Percentiles rank a stretch among this genome's conserved stretches.
Evolutionary conservation across 2,329 filamentous ascomycete species (phyloP).

Genomic region (Corinectria fuckeliana): DNA sequence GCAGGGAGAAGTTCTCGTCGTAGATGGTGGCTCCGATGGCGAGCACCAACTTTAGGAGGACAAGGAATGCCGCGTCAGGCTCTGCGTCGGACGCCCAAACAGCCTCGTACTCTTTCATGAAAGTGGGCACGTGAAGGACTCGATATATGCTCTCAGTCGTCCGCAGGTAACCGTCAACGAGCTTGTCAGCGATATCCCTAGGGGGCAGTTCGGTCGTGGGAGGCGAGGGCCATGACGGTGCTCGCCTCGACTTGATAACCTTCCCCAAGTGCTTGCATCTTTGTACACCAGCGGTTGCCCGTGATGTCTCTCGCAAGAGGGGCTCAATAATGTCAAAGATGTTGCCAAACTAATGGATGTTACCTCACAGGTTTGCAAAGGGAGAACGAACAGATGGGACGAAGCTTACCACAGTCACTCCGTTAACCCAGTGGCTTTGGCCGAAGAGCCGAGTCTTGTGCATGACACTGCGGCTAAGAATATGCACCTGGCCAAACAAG

Average conservation of each 20-base stretch:
- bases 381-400: too few species aligned
- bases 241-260: slow-evolving; percentile 56
- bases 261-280: slow-evolving; percentile 61
- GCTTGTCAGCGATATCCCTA: slow-evolving; percentile 50
- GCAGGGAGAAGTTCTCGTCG: slow-evolving; percentile 57
- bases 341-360: slow-evolving; percentile 47
- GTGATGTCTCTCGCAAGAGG: slow-evolving; percentile 45
- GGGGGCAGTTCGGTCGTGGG: slow-evolving; percentile 54
- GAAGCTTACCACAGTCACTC: slow-evolving; percentile 50
- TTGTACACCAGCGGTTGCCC: slow-evolving; percentile 46
- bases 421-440: slow-evolving; percentile 63
- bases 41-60: slow-evolving; percentile 64
- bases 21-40: slow-evolving; percentile 61
- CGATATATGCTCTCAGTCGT: slow-evolving; percentile 56
- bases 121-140: slow-evolving; percentile 59
- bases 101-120: slow-evolving; percentile 55
- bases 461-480: slow-evolving; percentile 51
- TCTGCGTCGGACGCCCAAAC: slow-evolving; percentile 50
- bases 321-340: slow-evolving; percentile 54
- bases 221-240: slow-evolving; percentile 54
- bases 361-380: background rate
- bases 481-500: slow-evolving; percentile 38
- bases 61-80: slow-evolving; percentile 53
- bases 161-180: slow-evolving; percentile 57
- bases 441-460: slow-evolving; percentile 65